phyloP scores from a whole-genome alignment of 768 basidiomycete species.

The Pilatotrama ljubarskyi region DNA sequence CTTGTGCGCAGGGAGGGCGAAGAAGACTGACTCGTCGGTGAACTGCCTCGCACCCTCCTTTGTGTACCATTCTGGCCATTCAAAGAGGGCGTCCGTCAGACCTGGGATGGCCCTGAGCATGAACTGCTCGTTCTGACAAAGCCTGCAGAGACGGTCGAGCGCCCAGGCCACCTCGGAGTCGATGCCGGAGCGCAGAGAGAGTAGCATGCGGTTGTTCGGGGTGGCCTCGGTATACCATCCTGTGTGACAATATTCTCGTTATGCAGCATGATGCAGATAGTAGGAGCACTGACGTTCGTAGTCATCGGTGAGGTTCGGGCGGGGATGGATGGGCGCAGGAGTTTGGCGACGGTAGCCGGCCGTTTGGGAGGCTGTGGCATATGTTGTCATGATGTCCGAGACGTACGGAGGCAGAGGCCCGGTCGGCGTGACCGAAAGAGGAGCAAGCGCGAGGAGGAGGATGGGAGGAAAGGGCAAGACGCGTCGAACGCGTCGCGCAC shows the following conservation, averaged over 20 bases:
- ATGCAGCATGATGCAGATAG: neutral
- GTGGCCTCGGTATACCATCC: constrained; percentile 87
- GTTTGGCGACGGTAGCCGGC: constrained; percentile 17
- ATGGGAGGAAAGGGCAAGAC: neutral
- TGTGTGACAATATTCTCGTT: constrained; percentile 32
- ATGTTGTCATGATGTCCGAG: neutral
- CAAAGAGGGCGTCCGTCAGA: constrained; percentile 79
- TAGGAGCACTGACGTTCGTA: constrained; percentile 59
- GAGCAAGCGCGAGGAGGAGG: neutral
- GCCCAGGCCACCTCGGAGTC: constrained; percentile 86
- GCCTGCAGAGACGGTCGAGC: constrained; percentile 78
- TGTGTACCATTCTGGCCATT: constrained; percentile 87
- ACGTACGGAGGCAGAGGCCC: neutral
- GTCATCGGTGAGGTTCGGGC: constrained; percentile 56
- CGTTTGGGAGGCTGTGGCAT: neutral
- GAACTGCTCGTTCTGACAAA: constrained; percentile 81
- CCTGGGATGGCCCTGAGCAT: constrained; percentile 71
- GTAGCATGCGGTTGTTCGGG: constrained; percentile 85
- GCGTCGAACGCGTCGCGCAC: constrained; percentile 22
- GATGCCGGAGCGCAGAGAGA: constrained; percentile 84
- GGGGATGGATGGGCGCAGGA: constrained; percentile 37
- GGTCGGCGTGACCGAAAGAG: neutral
- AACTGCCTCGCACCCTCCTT: constrained; percentile 54
- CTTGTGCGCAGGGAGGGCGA: constrained; percentile 52
- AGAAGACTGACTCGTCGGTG: constrained; percentile 47